A percentile compares a stretch with the other conserved stretches of the same genome.
Evolutionary conservation across 331 rosid species (phyloP).

Genomic region (Rhamnella rubrinervis): DNA sequence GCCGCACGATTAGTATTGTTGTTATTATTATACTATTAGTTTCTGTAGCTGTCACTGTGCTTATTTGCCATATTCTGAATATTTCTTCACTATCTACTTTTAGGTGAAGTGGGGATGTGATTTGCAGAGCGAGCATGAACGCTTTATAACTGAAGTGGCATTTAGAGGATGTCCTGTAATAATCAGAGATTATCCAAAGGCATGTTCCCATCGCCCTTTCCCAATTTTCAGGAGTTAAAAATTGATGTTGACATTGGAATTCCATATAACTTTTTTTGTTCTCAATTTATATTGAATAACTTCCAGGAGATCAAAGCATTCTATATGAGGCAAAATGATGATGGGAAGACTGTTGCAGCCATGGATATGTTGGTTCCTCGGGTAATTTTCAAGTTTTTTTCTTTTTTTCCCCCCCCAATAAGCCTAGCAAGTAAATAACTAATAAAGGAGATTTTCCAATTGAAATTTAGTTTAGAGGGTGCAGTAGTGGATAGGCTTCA

Average conservation of each 20-base stretch:
- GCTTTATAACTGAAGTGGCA: constrained; percentile 88
- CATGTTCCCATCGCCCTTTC: constrained; percentile 29
- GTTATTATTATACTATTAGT: not conserved
- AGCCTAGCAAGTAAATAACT: not conserved
- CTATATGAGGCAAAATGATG: constrained; percentile 96
- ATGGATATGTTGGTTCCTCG: constrained; percentile 97
- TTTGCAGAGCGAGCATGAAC: constrained; percentile 98
- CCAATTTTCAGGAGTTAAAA: constrained; percentile 1
- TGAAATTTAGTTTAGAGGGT: constrained; percentile 2
- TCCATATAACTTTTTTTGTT: constrained; percentile 6
- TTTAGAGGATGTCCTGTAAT: constrained; percentile 86
- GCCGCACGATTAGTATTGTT: constrained; percentile 3
- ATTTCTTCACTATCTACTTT: constrained; percentile 14
- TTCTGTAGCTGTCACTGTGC: constrained; percentile 4
- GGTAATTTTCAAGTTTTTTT: constrained; percentile 41
- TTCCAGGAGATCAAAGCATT: constrained; percentile 94
- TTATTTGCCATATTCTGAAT: constrained; percentile 20
- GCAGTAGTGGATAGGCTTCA: not conserved
- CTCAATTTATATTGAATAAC: constrained; percentile 28
- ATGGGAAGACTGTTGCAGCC: constrained; percentile 93
- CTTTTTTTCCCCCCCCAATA: not conserved
- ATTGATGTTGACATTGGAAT: constrained; percentile 3
- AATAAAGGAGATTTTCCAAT: not conserved
- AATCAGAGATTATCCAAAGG: constrained; percentile 96
- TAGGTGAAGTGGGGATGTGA: constrained; percentile 98